Evolutionary conservation across 345 rosid species (phyloP).

Genomic region (Euphorbia peplus): DNA sequence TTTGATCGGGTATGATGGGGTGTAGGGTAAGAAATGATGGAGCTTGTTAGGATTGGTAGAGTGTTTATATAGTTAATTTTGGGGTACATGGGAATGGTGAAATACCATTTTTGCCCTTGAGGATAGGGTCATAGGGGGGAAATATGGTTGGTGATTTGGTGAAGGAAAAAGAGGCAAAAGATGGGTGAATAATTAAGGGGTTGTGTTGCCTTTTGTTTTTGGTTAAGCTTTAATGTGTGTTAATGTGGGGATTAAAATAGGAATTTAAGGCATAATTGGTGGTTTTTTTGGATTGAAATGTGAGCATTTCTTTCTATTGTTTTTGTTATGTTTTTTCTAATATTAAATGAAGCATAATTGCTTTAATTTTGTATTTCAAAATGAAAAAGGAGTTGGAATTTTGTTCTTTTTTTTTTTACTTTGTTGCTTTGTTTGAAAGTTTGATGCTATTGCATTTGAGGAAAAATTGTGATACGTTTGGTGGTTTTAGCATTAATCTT

Average conservation of each 20-base stretch:
- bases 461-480: neutral
- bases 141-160: neutral
- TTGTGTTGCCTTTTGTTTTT: neutral
- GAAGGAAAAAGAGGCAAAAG: neutral
- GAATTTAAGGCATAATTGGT: slow-evolving; percentile 4
- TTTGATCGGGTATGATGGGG: neutral
- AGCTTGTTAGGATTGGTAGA: neutral
- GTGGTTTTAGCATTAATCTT: neutral
- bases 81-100: neutral
- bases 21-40: neutral
- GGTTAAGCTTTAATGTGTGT: neutral
- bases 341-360: neutral
- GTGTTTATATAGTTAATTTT: neutral
- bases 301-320: neutral
- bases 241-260: neutral
- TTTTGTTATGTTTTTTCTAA: neutral
- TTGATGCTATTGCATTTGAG: neutral
- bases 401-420: neutral
- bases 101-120: neutral
- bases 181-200: neutral
- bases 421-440: neutral
- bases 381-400: neutral
- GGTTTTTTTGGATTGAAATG: neutral
- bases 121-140: neutral
- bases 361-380: slow-evolving; percentile 3